Base-by-base conservation (phyloP, 1,139 yeast genomes). In the Sugiyamaella neomexicana region DNA sequence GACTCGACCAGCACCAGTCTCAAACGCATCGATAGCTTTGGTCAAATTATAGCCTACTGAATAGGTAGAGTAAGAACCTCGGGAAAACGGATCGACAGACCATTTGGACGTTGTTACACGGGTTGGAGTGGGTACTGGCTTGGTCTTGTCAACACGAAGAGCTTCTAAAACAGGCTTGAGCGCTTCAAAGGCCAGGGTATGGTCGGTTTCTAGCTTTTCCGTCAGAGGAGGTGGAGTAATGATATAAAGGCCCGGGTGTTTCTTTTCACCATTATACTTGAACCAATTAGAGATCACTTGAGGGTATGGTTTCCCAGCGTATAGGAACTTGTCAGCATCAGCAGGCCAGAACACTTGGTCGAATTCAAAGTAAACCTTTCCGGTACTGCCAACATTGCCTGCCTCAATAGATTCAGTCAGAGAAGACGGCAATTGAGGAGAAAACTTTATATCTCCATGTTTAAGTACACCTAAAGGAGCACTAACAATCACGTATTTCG, bases 331-430 rank as follows among this genome's bases (percentile, higher is more conserved):
- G 64, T 83, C 89, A 13, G 55, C 57, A 10, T 56, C 66, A 25
- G 44, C 50, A 52, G 81, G 79, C 96, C 96, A 89, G 77, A 88
- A 86, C 2, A 80, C 72, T 1, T 67, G 55, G n/a, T 81, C 83
- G 66, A 88, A 89, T 66, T 89, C 96, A 60, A 88, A 77, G 2
- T 88, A 75, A 5, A 87, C 85, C 69, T 89, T 89, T 0, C 96
- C 96, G 53, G 89, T 71, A 2, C 87, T 80, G 0, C 90, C 89
- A 64, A 82, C 85, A 62, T 84, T 85, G 57, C 85, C 75, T 4
- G 72, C 72, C 0, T 70, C 61, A 10, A 87, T 66, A 0, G 90
- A 77, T 1, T 72, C 72, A 1, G 60, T 58, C 16, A 88, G 70
- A 1, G 64, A 60, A 0, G 48, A 45, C 9, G 64, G 58, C 10